phyloP scores from a whole-genome alignment of 148 eudicot species.

The Cornus suecica region DNA sequence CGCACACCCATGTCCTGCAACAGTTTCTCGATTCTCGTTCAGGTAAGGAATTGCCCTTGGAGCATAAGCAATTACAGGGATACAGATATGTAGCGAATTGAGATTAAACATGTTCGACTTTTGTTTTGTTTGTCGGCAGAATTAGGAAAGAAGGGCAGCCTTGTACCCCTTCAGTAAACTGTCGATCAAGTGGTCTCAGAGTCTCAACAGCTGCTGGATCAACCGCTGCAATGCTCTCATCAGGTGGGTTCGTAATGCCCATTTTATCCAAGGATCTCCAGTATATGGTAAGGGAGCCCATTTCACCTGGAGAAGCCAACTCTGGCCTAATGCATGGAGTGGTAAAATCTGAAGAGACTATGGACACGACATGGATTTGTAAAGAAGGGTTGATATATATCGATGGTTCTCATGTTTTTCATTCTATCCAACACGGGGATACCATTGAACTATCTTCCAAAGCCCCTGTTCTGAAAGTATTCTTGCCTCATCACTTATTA shows the following conservation, averaged over 20 bases:
- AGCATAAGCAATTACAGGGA: neutral
- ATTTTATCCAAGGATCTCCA: constrained; percentile 80
- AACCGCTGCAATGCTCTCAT: constrained; percentile 91
- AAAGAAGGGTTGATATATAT: constrained; percentile 61
- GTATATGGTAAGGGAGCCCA: constrained; percentile 89
- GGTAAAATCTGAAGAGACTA: constrained; percentile 44
- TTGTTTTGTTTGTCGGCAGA: constrained; percentile 30
- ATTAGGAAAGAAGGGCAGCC: constrained; percentile 38
- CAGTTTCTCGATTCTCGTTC: constrained; percentile 86
- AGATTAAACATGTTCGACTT: neutral
- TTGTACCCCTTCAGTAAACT: constrained; percentile 37
- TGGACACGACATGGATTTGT: constrained; percentile 59
- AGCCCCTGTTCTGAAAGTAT: constrained; percentile 66
- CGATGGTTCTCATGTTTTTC: constrained; percentile 71
- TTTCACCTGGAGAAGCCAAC: constrained; percentile 31
- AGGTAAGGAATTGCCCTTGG: constrained; percentile 32
- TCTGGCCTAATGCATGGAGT: constrained; percentile 60
- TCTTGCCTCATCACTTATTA: constrained; percentile 48
- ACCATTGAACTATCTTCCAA: constrained; percentile 54
- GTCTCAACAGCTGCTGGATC: constrained; percentile 94
- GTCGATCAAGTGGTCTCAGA: constrained; percentile 86
- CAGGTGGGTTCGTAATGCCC: constrained; percentile 87
- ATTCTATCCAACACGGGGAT: constrained; percentile 58
- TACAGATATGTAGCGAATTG: neutral
- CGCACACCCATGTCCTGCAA: constrained; percentile 88